phyloP scores from a whole-genome alignment of 2,329 filamentous ascomycete species.

The Thelonectria olida region DNA sequence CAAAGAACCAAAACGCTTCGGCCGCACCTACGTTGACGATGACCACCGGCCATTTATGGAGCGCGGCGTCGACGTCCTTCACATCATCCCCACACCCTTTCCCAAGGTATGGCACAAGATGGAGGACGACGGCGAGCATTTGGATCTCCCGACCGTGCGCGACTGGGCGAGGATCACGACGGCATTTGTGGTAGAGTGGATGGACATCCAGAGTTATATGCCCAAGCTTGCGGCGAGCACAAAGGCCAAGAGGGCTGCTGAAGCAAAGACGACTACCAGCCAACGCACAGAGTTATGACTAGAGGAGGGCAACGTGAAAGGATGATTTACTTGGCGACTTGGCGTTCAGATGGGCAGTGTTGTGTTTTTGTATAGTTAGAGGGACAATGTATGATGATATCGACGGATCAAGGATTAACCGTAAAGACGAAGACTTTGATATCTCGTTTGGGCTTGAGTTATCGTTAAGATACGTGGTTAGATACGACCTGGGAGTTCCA shows the following conservation, averaged over 20 bases:
- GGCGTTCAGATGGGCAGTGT: constrained; percentile 25
- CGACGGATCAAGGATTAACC: too few relatives aligned
- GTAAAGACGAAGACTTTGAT: not conserved
- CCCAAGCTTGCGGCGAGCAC: constrained; percentile 36
- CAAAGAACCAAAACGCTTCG: constrained; percentile 61
- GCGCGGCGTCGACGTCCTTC: constrained; percentile 86
- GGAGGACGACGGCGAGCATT: constrained; percentile 82
- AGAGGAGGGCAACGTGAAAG: not conserved
- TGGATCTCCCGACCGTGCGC: constrained; percentile 80
- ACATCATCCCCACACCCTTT: constrained; percentile 88
- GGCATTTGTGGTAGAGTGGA: constrained; percentile 90
- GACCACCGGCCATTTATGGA: constrained; percentile 93
- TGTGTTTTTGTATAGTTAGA: constrained; percentile 12
- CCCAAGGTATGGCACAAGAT: constrained; percentile 88
- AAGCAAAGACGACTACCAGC: constrained; percentile 35
- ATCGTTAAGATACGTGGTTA: too few relatives aligned
- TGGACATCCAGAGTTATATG: constrained; percentile 71
- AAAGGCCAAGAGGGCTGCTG: constrained; percentile 40
- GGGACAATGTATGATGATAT: too few relatives aligned
- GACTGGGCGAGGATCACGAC: constrained; percentile 90
- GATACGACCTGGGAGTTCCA: not conserved
- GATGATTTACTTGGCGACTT: constrained; percentile 13
- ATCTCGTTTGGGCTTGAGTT: not conserved
- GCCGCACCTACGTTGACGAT: constrained; percentile 71
- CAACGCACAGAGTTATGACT: constrained; percentile 46